Base-by-base conservation (phyloP, 225 moss, liverwort and hornwort genomes). In the Physcomitrellopsis africana region DNA sequence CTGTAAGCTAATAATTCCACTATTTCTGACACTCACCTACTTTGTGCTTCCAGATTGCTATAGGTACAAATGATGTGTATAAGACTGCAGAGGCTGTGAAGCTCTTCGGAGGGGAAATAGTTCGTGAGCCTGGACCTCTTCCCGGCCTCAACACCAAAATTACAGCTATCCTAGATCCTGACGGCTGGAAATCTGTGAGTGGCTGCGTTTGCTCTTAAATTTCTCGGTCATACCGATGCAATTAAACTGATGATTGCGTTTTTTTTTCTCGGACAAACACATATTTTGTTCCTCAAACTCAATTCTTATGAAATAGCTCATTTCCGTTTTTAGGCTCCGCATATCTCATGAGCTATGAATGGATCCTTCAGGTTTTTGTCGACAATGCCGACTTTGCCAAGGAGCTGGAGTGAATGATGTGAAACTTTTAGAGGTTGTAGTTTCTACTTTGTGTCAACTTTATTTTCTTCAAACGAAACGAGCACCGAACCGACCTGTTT, bases 121-220 rank as follows among this genome's bases (percentile, higher is more conserved):
- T 76, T 16, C 92, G 93, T 20, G 99, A 95, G 80, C 92, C 99
- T 8, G 99, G 99, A 23, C 90, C 99, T 69, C 79, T 99, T 19
- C 95, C 99, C 1, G 90, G 83, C 15, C 69, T 99, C 66, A 95
- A 95, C 80, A 99, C 99, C 46, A 99, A 93, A 79, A 95, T 99
- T 47, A 95, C 99, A 11, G 89, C 92, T 65, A 77, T 87, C 47
- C 80, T 90, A 24, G 99, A 95, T 71, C 99, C 92, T 32, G 99
- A 99, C 81, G 99, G 95, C 63, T 99, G 99, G 99, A 99, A 99
- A 82, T 92, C 95, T 47, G 99, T 93, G 76, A 29, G 95, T 83
- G 59, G 47, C 75, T 29, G 1, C 44, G 49, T 67, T 13, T 46
- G 29, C 26, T 17, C 27, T 55, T 42, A 3, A 23, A 7, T 48